These are phyloP conservation scores for Perkinsus chesapeaki DNA, from an alignment of 169 alveolate genomes.

Conservation along the genomic window DNA sequence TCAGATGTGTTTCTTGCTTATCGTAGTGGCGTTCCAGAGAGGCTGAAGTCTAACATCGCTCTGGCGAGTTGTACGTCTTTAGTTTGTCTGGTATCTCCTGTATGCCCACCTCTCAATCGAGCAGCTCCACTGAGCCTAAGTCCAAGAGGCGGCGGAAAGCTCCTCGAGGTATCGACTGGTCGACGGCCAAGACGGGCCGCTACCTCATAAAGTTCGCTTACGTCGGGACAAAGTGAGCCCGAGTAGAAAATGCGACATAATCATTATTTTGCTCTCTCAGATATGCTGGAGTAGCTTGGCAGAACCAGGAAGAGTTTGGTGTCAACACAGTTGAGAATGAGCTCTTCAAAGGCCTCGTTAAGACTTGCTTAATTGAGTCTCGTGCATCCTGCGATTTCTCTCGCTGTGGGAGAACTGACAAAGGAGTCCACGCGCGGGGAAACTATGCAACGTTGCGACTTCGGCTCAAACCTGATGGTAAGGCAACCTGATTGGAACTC, in stretches of 20 bases:
- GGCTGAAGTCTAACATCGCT: no score
- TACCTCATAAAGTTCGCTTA: constrained; percentile 24
- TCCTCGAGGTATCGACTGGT: constrained; percentile 22
- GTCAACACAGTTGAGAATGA: constrained; percentile 30
- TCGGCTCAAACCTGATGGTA: constrained; percentile 27
- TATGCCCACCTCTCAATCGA: not conserved
- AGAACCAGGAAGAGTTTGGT: constrained; percentile 14
- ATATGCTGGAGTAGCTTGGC: constrained; percentile 26
- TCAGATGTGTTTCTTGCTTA: not conserved
- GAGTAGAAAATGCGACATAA: no score
- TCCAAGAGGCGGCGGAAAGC: not conserved
- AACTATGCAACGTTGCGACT: constrained; percentile 53
- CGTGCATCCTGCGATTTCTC: constrained; percentile 19
- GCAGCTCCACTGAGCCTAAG: not conserved
- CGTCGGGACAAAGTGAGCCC: constrained; percentile 23
- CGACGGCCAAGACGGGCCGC: constrained; percentile 13
- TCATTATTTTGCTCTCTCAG: not conserved
- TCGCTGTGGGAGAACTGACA: constrained; percentile 71
- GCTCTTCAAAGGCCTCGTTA: constrained; percentile 18
- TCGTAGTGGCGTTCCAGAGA: no score
- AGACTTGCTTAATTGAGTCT: constrained; percentile 16
- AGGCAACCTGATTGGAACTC: no score
- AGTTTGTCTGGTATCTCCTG: no score
- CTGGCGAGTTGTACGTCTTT: no score
- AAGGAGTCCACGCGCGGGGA: constrained; percentile 72